phyloP scores from a whole-genome alignment of 1,139 yeast species.

The Candida sp. region DNA sequence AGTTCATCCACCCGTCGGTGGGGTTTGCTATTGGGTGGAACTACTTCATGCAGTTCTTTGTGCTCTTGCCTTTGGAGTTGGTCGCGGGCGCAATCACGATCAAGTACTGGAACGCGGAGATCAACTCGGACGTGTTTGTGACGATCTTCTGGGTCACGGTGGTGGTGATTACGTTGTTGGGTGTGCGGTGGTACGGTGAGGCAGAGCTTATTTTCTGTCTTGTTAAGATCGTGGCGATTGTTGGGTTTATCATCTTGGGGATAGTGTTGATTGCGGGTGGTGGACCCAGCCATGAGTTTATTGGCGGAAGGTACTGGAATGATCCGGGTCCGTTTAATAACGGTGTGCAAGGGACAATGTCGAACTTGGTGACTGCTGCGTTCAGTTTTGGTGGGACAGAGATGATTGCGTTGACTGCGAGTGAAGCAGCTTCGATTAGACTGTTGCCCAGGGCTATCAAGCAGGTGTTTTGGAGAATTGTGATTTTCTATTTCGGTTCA shows the following conservation, averaged over 20 bases:
- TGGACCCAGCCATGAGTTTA: slow-evolving; percentile 37
- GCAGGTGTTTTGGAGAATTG: slow-evolving; percentile 51
- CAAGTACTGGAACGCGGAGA: slow-evolving; percentile 40
- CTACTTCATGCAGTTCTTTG: slow-evolving; percentile 44
- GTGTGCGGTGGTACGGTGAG: slow-evolving; percentile 50
- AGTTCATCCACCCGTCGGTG: slow-evolving; percentile 43
- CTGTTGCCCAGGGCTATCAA: slow-evolving; percentile 45
- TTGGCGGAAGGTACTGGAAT: slow-evolving; percentile 45
- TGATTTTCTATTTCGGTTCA: slow-evolving; percentile 43
- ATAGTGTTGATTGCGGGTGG: slow-evolving; percentile 48
- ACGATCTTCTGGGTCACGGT: slow-evolving; percentile 40
- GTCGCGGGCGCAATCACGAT: slow-evolving; percentile 46
- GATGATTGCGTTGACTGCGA: slow-evolving; percentile 45
- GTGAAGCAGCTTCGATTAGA: slow-evolving; percentile 45
- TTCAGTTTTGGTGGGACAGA: slow-evolving; percentile 48
- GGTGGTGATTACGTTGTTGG: slow-evolving; percentile 40
- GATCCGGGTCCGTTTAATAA: slow-evolving; percentile 46
- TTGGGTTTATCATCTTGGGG: slow-evolving; percentile 45
- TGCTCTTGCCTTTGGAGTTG: slow-evolving; percentile 36
- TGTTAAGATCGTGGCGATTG: slow-evolving; percentile 41
- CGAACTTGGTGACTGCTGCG: slow-evolving; percentile 47
- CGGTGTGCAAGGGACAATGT: slow-evolving; percentile 47
- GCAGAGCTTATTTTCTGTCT: slow-evolving; percentile 44
- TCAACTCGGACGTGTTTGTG: slow-evolving; percentile 45
- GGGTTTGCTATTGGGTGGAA: slow-evolving; percentile 52